These are phyloP conservation scores for Marsdenia floribunda DNA, from an alignment of 257 asterid genomes.

Conservation along the genomic window DNA sequence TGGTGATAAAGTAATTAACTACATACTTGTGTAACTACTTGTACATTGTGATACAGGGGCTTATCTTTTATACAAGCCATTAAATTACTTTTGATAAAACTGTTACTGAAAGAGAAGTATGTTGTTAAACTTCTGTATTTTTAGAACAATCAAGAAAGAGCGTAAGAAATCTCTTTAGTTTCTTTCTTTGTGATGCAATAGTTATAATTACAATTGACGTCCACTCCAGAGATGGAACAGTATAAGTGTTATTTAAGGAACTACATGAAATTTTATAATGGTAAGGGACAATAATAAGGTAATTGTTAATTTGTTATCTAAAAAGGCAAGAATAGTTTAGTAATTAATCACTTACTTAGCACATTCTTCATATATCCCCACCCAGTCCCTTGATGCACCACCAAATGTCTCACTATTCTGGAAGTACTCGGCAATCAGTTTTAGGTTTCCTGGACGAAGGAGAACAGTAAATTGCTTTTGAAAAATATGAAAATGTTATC, in stretches of 20 bases:
- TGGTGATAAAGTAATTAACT: no score
- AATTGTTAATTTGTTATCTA: not conserved
- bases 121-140: not conserved
- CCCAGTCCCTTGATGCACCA: slow-evolving; percentile 94
- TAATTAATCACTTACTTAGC: slow-evolving; percentile 58
- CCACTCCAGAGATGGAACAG: not conserved
- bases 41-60: no score
- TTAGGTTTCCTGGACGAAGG: slow-evolving; percentile 64
- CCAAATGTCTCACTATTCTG: slow-evolving; percentile 89
- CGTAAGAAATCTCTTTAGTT: not conserved
- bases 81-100: no score
- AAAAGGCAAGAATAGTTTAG: not conserved
- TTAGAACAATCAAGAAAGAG: not conserved
- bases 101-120: no score
- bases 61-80: no score
- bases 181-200: not conserved
- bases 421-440: slow-evolving; percentile 86
- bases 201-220: not conserved
- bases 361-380: slow-evolving; percentile 96
- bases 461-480: slow-evolving; percentile 1
- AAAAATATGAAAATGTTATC: not conserved
- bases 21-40: no score
- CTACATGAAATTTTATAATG: not conserved
- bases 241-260: not conserved
- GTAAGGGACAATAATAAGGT: not conserved